Percentiles rank a stretch among this genome's conserved stretches.
Conservation (phyloP, 768 basidiomycete genomes). For the Phlebiopsis flavidoalba region DNA sequence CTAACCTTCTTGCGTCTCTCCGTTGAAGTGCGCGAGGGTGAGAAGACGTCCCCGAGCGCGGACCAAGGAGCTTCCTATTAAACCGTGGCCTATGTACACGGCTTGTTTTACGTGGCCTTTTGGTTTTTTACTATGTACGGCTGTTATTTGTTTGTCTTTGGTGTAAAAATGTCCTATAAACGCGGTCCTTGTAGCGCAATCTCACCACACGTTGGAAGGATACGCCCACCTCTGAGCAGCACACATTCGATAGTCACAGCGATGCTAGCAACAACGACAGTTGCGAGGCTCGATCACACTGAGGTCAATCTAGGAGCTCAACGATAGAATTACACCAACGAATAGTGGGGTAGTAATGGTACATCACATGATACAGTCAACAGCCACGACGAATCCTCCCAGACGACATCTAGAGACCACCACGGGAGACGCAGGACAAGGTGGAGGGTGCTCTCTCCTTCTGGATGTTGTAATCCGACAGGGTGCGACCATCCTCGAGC, state of each 20-base stretch:
- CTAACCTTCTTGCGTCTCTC: not conserved
- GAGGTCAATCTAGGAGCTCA: not conserved
- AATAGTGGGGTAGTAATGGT: not conserved
- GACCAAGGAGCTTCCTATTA: not conserved
- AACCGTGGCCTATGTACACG: too few species aligned
- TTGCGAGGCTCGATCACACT: not conserved
- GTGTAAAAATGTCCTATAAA: not conserved
- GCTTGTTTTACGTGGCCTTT: too few species aligned
- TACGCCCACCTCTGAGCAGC: not conserved
- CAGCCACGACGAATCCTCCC: not conserved
- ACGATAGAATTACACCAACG: not conserved
- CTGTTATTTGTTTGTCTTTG: too few species aligned
- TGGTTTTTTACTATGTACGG: too few species aligned
- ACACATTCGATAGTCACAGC: too few species aligned
- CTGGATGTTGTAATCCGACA: slow-evolving; percentile 30
- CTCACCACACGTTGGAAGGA: not conserved
- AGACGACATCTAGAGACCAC: slow-evolving; percentile 26
- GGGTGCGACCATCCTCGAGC: slow-evolving; percentile 47
- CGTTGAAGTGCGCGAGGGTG: not conserved
- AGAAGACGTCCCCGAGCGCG: not conserved
- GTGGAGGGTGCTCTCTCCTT: slow-evolving; percentile 26
- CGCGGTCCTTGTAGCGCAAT: not conserved
- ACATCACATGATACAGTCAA: not conserved
- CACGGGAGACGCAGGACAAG: slow-evolving; percentile 45
- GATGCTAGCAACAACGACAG: not conserved